Percentiles rank a stretch among this genome's conserved stretches.
Evolutionary conservation across 2,329 filamentous ascomycete genomes (phyloP).

Genomic region (Torrubiella hemipterigena): DNA sequence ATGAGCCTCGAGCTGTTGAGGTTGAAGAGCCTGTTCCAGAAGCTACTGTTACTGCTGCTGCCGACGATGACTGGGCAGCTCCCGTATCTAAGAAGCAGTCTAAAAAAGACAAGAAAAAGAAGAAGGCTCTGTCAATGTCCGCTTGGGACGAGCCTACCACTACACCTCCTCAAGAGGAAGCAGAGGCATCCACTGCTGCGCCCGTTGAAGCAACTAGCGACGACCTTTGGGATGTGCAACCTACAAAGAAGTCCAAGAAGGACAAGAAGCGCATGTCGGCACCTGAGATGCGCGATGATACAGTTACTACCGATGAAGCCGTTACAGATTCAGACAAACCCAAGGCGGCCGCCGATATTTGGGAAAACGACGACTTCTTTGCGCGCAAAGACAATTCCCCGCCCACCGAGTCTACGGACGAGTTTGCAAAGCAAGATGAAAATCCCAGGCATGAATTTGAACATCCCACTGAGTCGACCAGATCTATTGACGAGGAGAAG

Average conservation of each 20-base stretch:
- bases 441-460: conserved; percentile 3
- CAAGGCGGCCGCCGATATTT: conserved; percentile 12
- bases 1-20: too few species aligned
- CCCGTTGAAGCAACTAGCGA: too few species aligned
- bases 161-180: neutral
- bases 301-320: too few species aligned
- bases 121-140: conserved; percentile 5
- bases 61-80: conserved; percentile 3
- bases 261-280: conserved; percentile 21
- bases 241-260: conserved; percentile 19
- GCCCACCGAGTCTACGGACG: neutral
- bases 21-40: too few species aligned
- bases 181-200: too few species aligned
- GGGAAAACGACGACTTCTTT: conserved; percentile 14
- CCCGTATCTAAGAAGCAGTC: too few species aligned
- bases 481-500: conserved; percentile 7
- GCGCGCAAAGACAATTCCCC: neutral
- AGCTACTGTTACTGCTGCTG: neutral
- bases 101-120: conserved; percentile 7
- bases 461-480: conserved; percentile 6
- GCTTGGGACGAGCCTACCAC: neutral
- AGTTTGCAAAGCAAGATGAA: neutral
- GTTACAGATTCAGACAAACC: neutral
- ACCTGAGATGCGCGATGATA: too few species aligned
- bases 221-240: too few species aligned